Conservation (phyloP, 1,139 yeast species). For the Pichia sp. region DNA sequence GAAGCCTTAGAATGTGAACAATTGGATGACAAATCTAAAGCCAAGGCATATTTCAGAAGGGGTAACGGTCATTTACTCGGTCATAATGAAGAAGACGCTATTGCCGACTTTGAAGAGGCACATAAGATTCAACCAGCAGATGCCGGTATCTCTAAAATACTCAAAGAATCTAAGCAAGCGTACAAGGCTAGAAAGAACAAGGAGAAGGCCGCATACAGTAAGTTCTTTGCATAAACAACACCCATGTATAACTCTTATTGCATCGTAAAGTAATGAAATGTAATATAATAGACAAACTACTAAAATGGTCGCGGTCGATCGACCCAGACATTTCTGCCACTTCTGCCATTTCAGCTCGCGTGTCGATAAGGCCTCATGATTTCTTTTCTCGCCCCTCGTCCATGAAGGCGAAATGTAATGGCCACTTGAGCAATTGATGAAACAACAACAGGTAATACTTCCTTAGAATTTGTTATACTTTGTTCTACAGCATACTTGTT, state of each 20-base stretch:
- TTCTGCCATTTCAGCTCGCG: neutral
- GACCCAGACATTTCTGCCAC: conserved; percentile 8
- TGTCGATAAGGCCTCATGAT: conserved; percentile 7
- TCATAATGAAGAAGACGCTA: conserved; percentile 70
- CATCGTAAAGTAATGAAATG: no score
- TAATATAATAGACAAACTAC: no score
- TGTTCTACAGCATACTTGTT: conserved; percentile 8
- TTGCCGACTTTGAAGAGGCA: conserved; percentile 62
- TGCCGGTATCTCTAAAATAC: conserved; percentile 63
- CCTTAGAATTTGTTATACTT: neutral
- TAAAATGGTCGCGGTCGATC: conserved; percentile 13
- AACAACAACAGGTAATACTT: conserved; percentile 3
- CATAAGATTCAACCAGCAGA: conserved; percentile 63
- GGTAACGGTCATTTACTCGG: conserved; percentile 64
- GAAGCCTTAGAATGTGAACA: conserved; percentile 61
- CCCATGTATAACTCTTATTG: no score
- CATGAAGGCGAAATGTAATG: conserved; percentile 11
- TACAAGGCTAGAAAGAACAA: conserved; percentile 54
- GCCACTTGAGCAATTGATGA: neutral
- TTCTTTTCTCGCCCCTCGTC: neutral
- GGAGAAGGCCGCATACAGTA: conserved; percentile 80
- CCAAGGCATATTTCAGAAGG: conserved; percentile 82
- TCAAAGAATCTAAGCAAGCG: conserved; percentile 51
- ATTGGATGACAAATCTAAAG: conserved; percentile 60
- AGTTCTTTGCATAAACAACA: conserved; percentile 49